Evolutionary conservation across 2,329 filamentous ascomycete species (phyloP).

Genomic region (Pseudogymnoascus sp.): DNA sequence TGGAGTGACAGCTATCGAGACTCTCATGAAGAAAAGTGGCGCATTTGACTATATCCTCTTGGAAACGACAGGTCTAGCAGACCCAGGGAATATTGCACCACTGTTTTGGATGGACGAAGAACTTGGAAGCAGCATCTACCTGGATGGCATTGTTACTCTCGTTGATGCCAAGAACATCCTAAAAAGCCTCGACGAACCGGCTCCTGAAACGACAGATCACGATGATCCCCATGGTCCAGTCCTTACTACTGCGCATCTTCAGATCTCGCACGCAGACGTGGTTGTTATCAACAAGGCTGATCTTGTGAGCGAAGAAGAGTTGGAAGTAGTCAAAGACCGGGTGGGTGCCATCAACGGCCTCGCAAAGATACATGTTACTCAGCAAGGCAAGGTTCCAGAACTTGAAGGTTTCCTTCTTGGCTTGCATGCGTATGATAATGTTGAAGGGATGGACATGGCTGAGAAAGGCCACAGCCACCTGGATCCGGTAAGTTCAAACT

Average conservation of each 20-base stretch:
- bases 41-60: conserved; percentile 96
- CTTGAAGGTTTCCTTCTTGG: conserved; percentile 83
- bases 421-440: conserved; percentile 83
- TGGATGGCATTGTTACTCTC: conserved; percentile 92
- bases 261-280: conserved; percentile 95
- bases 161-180: conserved; percentile 93
- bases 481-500: conserved; percentile 56
- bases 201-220: conserved; percentile 42
- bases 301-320: conserved; percentile 61
- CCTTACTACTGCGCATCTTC: conserved; percentile 87
- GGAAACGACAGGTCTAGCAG: conserved; percentile 90
- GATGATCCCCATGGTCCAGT: conserved; percentile 52
- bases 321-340: conserved; percentile 59
- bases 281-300: conserved; percentile 92
- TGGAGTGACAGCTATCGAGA: conserved; percentile 90
- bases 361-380: conserved; percentile 74
- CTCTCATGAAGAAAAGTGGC: conserved; percentile 86
- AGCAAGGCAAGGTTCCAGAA: conserved; percentile 68
- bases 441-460: conserved; percentile 57
- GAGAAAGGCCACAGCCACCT: conserved; percentile 81
- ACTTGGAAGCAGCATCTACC: conserved; percentile 86
- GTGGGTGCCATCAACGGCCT: conserved; percentile 82
- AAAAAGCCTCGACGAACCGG: conserved; percentile 66
- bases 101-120: conserved; percentile 98
- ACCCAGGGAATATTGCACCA: conserved; percentile 90